Conservation (phyloP, 108 stramenopile genomes). For the Fragilaria crotonensis region DNA sequence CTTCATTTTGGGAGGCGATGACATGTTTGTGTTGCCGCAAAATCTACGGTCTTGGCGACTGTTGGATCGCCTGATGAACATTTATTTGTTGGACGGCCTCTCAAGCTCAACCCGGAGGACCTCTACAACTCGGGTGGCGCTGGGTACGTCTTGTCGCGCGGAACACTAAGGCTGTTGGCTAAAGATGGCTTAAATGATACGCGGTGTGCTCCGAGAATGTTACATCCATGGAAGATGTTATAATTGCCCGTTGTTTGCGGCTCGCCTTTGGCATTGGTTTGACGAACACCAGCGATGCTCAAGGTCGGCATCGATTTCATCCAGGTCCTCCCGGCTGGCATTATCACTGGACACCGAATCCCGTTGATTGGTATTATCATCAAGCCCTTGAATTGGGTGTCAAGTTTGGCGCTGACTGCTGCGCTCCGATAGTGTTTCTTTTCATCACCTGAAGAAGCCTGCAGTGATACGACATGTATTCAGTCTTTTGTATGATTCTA, state of each 20-base stretch:
- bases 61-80: slow-evolving; percentile 34
- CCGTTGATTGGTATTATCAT: slow-evolving; percentile 55
- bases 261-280: slow-evolving; percentile 26
- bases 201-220: slow-evolving; percentile 29
- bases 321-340: slow-evolving; percentile 70
- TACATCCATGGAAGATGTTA: slow-evolving; percentile 62
- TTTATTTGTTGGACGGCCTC: slow-evolving; percentile 71
- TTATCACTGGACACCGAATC: slow-evolving; percentile 33
- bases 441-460: slow-evolving; percentile 83
- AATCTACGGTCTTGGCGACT: slow-evolving; percentile 67
- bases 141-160: slow-evolving; percentile 77
- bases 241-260: slow-evolving; percentile 36
- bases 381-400: slow-evolving; percentile 68
- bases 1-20: slow-evolving; percentile 91
- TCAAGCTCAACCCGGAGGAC: slow-evolving; percentile 20
- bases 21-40: slow-evolving; percentile 82
- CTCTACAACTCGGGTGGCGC: slow-evolving; percentile 89
- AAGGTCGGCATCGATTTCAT: slow-evolving; percentile 69
- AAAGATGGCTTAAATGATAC: slow-evolving; percentile 26
- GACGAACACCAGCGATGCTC: slow-evolving; percentile 54
- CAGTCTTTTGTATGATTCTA: slow-evolving; percentile 42
- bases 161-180: slow-evolving; percentile 27
- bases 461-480: slow-evolving; percentile 72
- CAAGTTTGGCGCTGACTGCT: slow-evolving; percentile 61
- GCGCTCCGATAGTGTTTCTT: slow-evolving; percentile 83